Evolutionary conservation across 2,329 filamentous ascomycete genomes (phyloP).

Genomic region (Dryadomyces quercus-mongolicae): DNA sequence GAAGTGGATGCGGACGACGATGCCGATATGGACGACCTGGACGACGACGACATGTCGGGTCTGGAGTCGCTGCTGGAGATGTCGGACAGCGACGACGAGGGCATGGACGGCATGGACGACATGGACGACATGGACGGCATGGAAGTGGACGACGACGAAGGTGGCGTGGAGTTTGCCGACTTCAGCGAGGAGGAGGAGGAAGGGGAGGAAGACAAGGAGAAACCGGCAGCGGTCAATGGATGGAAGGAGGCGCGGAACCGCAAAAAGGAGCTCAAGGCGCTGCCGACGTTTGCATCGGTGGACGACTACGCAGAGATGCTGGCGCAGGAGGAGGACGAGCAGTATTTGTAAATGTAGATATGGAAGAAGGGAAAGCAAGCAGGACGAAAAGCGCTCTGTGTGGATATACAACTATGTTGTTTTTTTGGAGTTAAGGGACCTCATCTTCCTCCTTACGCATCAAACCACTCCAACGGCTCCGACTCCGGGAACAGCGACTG

Average conservation of each 20-base stretch:
- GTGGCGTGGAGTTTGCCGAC: constrained; percentile 23
- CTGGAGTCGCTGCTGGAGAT: constrained; percentile 17
- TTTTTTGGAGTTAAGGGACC: no score
- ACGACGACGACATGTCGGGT: constrained; percentile 20
- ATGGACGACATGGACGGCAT: constrained; percentile 15
- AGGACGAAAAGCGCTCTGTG: no score
- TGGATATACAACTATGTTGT: no score
- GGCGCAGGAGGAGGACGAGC: constrained; percentile 52
- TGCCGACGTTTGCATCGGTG: constrained; percentile 85
- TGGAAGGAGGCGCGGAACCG: constrained; percentile 42
- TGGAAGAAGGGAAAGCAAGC: not conserved
- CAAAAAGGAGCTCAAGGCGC: constrained; percentile 72
- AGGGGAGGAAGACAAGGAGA: constrained; percentile 25
- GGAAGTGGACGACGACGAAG: constrained; percentile 20
- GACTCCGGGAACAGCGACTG: constrained; percentile 32
- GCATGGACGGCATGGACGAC: constrained; percentile 18
- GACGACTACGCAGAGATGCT: constrained; percentile 89
- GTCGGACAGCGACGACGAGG: constrained; percentile 25
- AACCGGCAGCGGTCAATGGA: constrained; percentile 6
- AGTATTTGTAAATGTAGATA: constrained; percentile 2
- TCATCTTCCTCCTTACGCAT: constrained; percentile 23
- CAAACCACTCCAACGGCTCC: constrained; percentile 42
- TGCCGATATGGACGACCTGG: constrained; percentile 33
- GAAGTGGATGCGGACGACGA: constrained; percentile 32
- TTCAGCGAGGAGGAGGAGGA: constrained; percentile 26